Conservation (phyloP, 2,329 filamentous ascomycete genomes). For the Colletotrichum sp. region DNA sequence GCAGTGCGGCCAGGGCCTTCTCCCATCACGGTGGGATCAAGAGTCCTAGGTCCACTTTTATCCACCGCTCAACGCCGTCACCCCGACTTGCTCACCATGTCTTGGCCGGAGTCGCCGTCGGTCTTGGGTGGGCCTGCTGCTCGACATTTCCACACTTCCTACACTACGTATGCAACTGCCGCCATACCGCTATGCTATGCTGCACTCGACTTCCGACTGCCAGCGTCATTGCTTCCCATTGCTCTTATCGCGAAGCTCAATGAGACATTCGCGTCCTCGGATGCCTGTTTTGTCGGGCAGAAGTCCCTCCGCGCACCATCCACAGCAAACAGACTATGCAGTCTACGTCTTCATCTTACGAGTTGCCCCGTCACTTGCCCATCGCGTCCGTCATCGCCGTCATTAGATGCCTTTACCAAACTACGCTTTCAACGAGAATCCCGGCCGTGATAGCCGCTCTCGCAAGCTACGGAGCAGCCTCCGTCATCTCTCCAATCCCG, state of each 20-base stretch:
- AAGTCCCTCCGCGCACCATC: background rate
- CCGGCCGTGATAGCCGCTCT: background rate
- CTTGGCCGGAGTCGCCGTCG: constrained; percentile 21
- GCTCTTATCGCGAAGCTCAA: background rate
- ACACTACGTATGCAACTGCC: constrained; percentile 7
- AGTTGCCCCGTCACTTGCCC: background rate
- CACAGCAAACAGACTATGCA: background rate
- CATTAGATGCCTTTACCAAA: background rate
- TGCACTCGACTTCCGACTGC: background rate
- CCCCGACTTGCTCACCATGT: constrained; percentile 11
- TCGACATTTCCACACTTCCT: constrained; percentile 6
- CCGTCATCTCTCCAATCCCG: background rate
- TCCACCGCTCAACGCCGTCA: constrained; percentile 18
- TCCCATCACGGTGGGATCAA: constrained; percentile 9
- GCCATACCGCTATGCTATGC: background rate
- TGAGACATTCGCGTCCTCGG: background rate
- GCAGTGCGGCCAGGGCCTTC: background rate
- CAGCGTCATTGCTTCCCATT: background rate
- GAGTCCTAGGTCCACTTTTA: constrained; percentile 2
- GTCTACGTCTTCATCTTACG: constrained; percentile 7
- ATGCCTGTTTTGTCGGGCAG: constrained; percentile 6
- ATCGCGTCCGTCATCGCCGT: background rate
- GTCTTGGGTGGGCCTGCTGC: constrained; percentile 11
- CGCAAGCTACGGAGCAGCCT: background rate
- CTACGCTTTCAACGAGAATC: background rate